phyloP scores from a whole-genome alignment of 192 early-diverging fungal genomes.

The Phlyctochytrium planicorne region DNA sequence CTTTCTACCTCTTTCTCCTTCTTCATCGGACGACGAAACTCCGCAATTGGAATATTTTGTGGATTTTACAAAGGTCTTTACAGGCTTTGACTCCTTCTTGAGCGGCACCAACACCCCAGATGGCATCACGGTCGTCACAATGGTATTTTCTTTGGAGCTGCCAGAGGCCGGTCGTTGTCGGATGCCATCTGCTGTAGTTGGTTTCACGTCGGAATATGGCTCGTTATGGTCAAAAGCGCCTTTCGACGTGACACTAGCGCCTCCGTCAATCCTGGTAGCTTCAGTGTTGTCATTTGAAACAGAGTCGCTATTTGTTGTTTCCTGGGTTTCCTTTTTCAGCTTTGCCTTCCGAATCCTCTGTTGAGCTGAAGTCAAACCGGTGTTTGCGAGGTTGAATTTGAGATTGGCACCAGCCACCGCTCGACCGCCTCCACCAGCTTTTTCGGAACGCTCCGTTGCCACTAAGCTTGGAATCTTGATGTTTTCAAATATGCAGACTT shows the following conservation, averaged over 20 bases:
- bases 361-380: no score
- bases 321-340: no score
- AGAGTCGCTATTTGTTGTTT: neutral
- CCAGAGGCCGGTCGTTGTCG: neutral
- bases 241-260: no score
- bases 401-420: neutral
- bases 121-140: neutral
- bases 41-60: neutral
- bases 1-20: neutral
- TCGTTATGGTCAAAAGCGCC: no score
- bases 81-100: neutral
- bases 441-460: neutral
- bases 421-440: neutral
- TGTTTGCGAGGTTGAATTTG: conserved; percentile 1
- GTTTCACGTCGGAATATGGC: no score
- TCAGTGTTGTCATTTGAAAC: neutral
- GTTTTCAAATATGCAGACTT: conserved; percentile 6
- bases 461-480: conserved; percentile 1
- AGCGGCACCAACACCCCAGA: neutral
- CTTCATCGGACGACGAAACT: neutral
- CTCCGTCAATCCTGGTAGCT: neutral
- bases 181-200: no score
- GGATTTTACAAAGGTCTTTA: neutral
- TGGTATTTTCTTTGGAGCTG: neutral
- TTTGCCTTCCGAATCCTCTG: no score